Evolutionary conservation across 2,329 filamentous ascomycete species (phyloP), one percentile per base, ranked within the genome.

Genomic region (Monosporascus sp.): DNA sequence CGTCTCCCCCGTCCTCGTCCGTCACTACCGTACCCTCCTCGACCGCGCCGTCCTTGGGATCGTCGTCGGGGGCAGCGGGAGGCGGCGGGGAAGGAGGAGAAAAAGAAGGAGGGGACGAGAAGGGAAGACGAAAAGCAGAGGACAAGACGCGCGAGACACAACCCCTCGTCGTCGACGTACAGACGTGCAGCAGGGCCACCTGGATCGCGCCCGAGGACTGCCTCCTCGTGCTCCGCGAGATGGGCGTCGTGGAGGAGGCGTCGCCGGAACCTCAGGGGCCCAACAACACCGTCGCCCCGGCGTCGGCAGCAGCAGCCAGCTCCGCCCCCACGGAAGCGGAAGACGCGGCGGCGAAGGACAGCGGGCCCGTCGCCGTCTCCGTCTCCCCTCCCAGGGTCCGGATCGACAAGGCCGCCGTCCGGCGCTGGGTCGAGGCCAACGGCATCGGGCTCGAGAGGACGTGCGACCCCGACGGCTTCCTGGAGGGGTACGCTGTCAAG

Each of bases 161-260:
- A 1, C n/a, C 17, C 41, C 17, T 14, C 41, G 41, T 25, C 50
- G 72, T 84, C 0, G 86, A 86, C 11, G 75, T 96, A 11, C 79
- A 84, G 47, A 81, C 88, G 53, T 86, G 93, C 63, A 89, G 89
- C 50, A 75, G 82, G 48, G 84, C 81, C 39, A 96, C 91, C 1
- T 96, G 89, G 76, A 96, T 97, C 68, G 77, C 87, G 52, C 80
- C 81, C 0, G 93, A 97, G 44, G 93, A 97, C 70, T 90, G 93
- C 53, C 80, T 96, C 44, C 76, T 76, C 1, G 85, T 90, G 24
- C 73, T 97, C 51, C 83, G 88, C 55, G 85, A 90, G 53, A 96
- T 97, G 90, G 85, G 81, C 8, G 74, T 94, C 37, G 75, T 87
- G 47, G 70, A 84, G 69, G 76, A 86, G 63, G 80, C 75, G 60